Base-by-base conservation (phyloP, 1,284 basidiomycete genomes). In the Cryptococcus sp. region DNA sequence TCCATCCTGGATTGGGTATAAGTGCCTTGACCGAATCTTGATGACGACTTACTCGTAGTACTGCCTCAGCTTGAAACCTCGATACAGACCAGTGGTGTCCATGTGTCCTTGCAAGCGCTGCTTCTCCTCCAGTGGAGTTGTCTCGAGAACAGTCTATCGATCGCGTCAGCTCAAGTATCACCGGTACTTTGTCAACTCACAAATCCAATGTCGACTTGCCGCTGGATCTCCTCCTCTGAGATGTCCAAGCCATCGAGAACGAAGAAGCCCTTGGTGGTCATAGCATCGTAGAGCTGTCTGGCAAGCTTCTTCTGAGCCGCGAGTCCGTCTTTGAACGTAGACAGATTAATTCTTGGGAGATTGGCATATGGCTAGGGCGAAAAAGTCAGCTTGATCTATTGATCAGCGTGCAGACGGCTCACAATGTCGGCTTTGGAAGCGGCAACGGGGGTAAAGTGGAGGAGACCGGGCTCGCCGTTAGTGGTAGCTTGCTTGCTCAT, bases 181-280 rank as follows among this genome's bases (percentile, higher is more conserved):
- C n/a, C n/a, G 20, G 19, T 15, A 41, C 39, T 2, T 10, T 10
- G 16, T 20, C 6, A 25, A 63, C 63, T 52, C 52, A 68, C 66
- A 47, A 62, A 65, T 7, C 62, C 66, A 42, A 68, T 65, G 49
- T 65, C 66, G 17, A 68, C 62, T 46, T 68, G 66, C 15, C 61
- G 52, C 30, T 42, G 17, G 22, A 68, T 62, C 43, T 63, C 62
- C n/a, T 47, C 57, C 27, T 65, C 53, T 1, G 54, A 41, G n/a
- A 68, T 55, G 1, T 50, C 60, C 47, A 54, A 47, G 19, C 57
- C 53, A 41, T 54, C 57, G 4, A 67, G 47, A 5, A 57, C 57
- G 52, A 68, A 64, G 58, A 68, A 68, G 7, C 66, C 66, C 23
- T 68, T 47, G 5, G 47, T 55, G 41, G 55, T 55, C 64, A 68